A percentile compares a stretch with the other conserved stretches of the same genome.
Evolutionary conservation across 345 rosid species (phyloP).

Genomic region (Carallia pectinifolia): DNA sequence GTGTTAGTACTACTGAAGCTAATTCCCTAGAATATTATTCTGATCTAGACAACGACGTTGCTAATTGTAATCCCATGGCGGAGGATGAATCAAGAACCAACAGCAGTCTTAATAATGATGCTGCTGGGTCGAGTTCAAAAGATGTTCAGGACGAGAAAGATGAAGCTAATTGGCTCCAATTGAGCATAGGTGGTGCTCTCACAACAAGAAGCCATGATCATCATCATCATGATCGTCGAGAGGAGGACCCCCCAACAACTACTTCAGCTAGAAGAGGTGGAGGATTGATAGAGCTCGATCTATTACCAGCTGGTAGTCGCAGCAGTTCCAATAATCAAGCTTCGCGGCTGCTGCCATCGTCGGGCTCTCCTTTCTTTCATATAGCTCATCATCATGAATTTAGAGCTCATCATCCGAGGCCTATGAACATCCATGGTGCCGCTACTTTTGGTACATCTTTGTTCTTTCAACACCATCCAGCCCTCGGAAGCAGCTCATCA

Average conservation of each 20-base stretch:
- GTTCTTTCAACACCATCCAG: slow-evolving; percentile 45
- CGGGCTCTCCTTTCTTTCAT: slow-evolving; percentile 33
- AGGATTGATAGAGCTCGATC: slow-evolving; percentile 62
- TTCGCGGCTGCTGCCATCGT: slow-evolving; percentile 10
- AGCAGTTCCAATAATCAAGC: slow-evolving; percentile 21
- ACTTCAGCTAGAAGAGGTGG: slow-evolving; percentile 27
- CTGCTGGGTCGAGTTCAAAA: slow-evolving; percentile 54
- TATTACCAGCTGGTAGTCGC: slow-evolving; percentile 38
- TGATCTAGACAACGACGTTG: slow-evolving; percentile 28
- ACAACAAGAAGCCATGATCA: slow-evolving; percentile 20
- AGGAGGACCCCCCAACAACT: slow-evolving; percentile 23
- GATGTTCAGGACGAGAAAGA: slow-evolving; percentile 46
- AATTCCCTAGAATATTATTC: slow-evolving; percentile 41
- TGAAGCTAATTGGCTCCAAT: slow-evolving; percentile 68
- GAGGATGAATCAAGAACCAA: slow-evolving; percentile 81
- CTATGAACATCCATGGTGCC: slow-evolving; percentile 12
- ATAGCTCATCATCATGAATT: slow-evolving; percentile 29
- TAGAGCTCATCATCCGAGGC: slow-evolving; percentile 37
- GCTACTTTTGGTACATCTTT: slow-evolving; percentile 30
- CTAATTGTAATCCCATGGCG: slow-evolving; percentile 51
- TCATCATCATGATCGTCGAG: slow-evolving; percentile 11
- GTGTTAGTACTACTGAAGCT: slow-evolving; percentile 28
- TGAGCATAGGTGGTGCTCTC: slow-evolving; percentile 57
- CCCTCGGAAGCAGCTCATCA: slow-evolving; percentile 33
- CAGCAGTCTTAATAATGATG: slow-evolving; percentile 48